These are phyloP conservation scores for Spinacia oleracea DNA, from an alignment of 179 eudicot species.

Conservation along the genomic window DNA sequence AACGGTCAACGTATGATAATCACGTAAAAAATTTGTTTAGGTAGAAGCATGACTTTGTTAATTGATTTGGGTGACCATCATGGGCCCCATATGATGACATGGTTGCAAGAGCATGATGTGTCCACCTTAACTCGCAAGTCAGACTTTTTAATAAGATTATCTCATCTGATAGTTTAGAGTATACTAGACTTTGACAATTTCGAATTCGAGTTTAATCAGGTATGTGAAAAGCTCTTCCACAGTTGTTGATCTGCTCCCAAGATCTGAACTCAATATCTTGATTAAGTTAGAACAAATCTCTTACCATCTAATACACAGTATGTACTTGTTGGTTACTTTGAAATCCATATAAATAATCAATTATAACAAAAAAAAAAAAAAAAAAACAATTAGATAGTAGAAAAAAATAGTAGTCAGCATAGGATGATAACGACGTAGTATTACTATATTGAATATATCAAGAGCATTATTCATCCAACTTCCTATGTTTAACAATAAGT, in stretches of 20 bases:
- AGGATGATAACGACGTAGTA: not conserved
- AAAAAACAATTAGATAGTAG: not conserved
- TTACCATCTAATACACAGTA: too few relatives aligned
- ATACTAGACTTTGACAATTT: too few relatives aligned
- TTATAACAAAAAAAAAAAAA: too few relatives aligned
- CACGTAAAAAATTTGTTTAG: constrained; percentile 5
- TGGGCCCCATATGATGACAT: constrained; percentile 6
- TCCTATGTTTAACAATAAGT: not conserved
- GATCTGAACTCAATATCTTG: too few relatives aligned
- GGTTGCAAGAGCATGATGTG: constrained; percentile 11
- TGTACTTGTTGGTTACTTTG: too few relatives aligned
- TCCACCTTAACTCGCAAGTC: not conserved
- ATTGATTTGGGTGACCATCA: constrained; percentile 1
- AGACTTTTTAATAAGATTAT: too few relatives aligned
- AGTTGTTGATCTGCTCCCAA: too few relatives aligned
- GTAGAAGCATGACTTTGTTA: not conserved
- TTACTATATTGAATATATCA: not conserved
- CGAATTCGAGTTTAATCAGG: too few relatives aligned
- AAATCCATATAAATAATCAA: not conserved
- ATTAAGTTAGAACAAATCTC: too few relatives aligned
- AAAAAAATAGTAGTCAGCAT: not conserved
- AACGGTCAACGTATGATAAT: not conserved
- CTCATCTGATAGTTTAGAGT: too few relatives aligned
- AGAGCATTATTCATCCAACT: not conserved
- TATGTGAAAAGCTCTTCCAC: too few relatives aligned